Base-by-base conservation (phyloP, 1,284 basidiomycete genomes). In the Ustanciosporium gigantosporum region DNA sequence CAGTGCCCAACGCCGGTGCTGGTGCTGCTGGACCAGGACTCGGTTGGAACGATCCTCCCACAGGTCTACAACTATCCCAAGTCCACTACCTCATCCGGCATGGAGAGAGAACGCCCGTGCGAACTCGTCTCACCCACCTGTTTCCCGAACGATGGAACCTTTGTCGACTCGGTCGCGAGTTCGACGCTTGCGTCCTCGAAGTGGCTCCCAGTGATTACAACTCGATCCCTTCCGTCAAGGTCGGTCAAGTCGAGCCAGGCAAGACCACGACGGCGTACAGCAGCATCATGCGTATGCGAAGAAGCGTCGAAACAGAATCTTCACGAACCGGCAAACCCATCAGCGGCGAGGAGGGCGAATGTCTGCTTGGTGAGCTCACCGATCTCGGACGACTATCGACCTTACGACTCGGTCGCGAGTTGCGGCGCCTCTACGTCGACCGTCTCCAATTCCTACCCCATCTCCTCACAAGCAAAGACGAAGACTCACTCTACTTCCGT, bases 381-480 rank as follows among this genome's bases (percentile, higher is more conserved):
- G 89, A 91, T 69, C 62, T 87, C 5, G 89, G 89, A 25, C 82
- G 86, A 70, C 80, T 85, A 79, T 87, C 87, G 3, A 89, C 88
- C 3, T 84, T 83, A 53, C 81, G 83, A 36, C 85, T 85, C 59
- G 89, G 89, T 1, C 68, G 71, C 27, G 82, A 82, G 6, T 78
- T 90, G 31, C 80, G 88, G 31, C 81, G 81, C 35, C 80, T 90
- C 23, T 91, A 91, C 65, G 78, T 89, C 27, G 84, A 89, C 43
- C 84, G 80, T 17, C 87, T 88, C 42, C 47, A 82, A 34, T 52
- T 75, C 21, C 22, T 77, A n/a, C 73, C 73, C 0, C 20, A 40
- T 7, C 42, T 35, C 5, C 49, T 75, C 29, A 47, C 59, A 13
- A 40, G 45, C 34, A 46, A 58, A 7, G 66, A 73, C 24, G 14